A percentile compares a stretch with the other conserved stretches of the same genome.
phyloP scores from a whole-genome alignment of 768 basidiomycete genomes.

The Tulasnella sp. region DNA sequence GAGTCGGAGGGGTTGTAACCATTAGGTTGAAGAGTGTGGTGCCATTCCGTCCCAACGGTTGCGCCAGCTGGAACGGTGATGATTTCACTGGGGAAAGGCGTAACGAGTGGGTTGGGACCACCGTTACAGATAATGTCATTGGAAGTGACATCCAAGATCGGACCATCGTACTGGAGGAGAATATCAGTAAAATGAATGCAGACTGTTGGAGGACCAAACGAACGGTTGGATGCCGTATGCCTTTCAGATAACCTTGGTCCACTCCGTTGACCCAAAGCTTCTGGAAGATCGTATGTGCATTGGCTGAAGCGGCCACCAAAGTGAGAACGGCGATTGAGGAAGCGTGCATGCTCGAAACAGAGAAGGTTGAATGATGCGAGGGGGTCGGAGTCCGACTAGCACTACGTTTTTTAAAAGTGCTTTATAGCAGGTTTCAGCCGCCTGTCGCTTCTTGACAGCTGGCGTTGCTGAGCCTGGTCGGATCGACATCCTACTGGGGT shows the following conservation, averaged over 20 bases:
- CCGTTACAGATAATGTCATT: constrained; percentile 59
- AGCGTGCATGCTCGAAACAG: not conserved
- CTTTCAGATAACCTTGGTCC: constrained; percentile 30
- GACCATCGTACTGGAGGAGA: constrained; percentile 38
- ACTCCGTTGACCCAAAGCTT: constrained; percentile 18
- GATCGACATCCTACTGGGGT: not conserved
- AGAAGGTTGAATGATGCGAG: not conserved
- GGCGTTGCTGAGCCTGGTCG: not conserved
- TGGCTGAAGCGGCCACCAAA: constrained; percentile 12
- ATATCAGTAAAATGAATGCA: not conserved
- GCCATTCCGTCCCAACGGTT: constrained; percentile 53
- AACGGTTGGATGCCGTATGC: constrained; percentile 35
- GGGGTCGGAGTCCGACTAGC: not conserved
- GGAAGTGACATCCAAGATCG: constrained; percentile 55
- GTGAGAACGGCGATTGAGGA: constrained; percentile 17
- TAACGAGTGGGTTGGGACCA: constrained; percentile 50
- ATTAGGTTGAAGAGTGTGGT: constrained; percentile 43
- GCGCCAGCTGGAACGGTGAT: constrained; percentile 55
- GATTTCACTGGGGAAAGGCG: constrained; percentile 38
- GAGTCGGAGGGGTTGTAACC: constrained; percentile 40
- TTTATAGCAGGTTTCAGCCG: not conserved
- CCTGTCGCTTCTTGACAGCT: not conserved
- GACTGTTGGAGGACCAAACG: not conserved
- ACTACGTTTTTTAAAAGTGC: not conserved
- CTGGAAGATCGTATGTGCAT: constrained; percentile 26